Conservation (phyloP, 1,139 yeast species). For the Debaryomycetaceae sp. region DNA sequence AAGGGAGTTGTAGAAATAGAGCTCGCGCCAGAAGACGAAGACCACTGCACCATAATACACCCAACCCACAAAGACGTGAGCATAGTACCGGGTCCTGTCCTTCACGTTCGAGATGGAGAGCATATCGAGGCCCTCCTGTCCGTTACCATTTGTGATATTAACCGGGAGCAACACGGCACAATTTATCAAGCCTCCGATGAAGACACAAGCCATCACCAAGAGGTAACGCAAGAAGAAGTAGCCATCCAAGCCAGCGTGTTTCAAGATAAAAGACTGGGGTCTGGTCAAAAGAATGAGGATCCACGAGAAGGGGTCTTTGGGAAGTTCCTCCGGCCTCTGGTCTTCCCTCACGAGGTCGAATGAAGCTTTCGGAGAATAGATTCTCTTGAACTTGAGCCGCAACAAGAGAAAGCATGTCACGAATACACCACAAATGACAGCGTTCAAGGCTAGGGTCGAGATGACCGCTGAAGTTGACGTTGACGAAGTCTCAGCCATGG, state of each 20-base stretch:
- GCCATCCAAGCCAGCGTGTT: slow-evolving; percentile 70
- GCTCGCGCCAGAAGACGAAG: slow-evolving; percentile 70
- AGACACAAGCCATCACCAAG: slow-evolving; percentile 30
- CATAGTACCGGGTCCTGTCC: slow-evolving; percentile 56
- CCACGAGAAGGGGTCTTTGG: slow-evolving; percentile 59
- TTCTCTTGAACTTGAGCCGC: slow-evolving; percentile 46
- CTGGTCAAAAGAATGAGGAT: slow-evolving; percentile 41
- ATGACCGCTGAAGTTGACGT: slow-evolving; percentile 59
- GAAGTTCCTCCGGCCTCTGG: slow-evolving; percentile 51
- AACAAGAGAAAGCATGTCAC: slow-evolving; percentile 41
- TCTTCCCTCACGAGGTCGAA: slow-evolving; percentile 49
- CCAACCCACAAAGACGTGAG: slow-evolving; percentile 81
- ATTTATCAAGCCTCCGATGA: slow-evolving; percentile 28
- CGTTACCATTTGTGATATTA: slow-evolving; percentile 51
- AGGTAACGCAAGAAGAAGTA: slow-evolving; percentile 56
- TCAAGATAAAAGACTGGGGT: slow-evolving; percentile 55
- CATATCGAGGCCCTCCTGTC: slow-evolving; percentile 57
- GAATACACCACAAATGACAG: slow-evolving; percentile 42
- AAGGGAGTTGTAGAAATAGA: slow-evolving; percentile 66
- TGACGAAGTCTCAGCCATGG: slow-evolving; percentile 7
- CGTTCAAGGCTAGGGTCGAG: slow-evolving; percentile 47
- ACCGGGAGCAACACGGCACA: slow-evolving; percentile 56
- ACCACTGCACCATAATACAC: slow-evolving; percentile 58
- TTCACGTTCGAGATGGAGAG: slow-evolving; percentile 67
- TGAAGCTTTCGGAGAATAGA: slow-evolving; percentile 58